Evolutionary conservation across 768 basidiomycete species (phyloP).

Genomic region (Pulveroboletus sp.): DNA sequence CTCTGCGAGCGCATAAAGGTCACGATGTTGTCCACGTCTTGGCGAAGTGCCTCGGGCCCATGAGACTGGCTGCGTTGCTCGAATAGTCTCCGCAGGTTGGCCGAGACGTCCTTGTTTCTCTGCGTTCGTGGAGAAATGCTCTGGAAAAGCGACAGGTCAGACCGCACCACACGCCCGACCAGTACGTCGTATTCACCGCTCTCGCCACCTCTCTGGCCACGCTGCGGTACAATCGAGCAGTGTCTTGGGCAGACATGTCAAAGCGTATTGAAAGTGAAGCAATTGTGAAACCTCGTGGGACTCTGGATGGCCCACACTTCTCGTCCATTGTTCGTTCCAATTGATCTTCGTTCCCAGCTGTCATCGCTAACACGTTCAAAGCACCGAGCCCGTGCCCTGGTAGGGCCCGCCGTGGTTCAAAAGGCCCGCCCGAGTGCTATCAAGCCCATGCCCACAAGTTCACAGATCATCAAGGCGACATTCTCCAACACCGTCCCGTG

Average conservation of each 20-base stretch:
- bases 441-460: neutral
- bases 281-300: conserved; percentile 15
- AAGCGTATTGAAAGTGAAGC: conserved; percentile 10
- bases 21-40: conserved; percentile 54
- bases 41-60: conserved; percentile 28
- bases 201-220: conserved; percentile 29
- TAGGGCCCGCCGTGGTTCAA: conserved; percentile 11
- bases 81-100: conserved; percentile 52
- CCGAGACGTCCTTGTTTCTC: conserved; percentile 40
- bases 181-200: conserved; percentile 14
- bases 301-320: conserved; percentile 2
- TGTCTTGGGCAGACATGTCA: conserved; percentile 21
- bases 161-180: neutral
- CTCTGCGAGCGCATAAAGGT: conserved; percentile 71
- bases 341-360: conserved; percentile 6
- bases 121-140: conserved; percentile 34
- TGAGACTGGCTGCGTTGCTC: conserved; percentile 33
- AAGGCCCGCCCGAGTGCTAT: conserved; percentile 2
- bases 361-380: conserved; percentile 13
- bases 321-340: conserved; percentile 19
- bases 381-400: neutral
- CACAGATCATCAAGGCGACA: neutral
- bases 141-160: conserved; percentile 23
- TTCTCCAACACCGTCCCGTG: neutral
- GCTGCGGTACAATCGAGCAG: conserved; percentile 24